Evolutionary conservation across 345 rosid genomes (phyloP).

Genomic region (Acer negundo): DNA sequence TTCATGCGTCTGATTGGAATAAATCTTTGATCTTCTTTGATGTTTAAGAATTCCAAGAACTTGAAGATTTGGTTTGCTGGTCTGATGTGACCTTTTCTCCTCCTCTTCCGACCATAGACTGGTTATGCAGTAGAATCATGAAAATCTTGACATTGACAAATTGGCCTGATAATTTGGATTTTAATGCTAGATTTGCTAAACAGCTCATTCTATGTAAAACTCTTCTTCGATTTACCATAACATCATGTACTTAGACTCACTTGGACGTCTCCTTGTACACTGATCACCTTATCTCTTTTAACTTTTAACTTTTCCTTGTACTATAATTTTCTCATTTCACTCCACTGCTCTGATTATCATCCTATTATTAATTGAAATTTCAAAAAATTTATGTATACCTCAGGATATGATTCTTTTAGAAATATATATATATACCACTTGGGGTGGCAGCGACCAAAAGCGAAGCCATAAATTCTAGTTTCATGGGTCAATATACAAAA

Average conservation of each 20-base stretch:
- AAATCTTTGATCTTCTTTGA: not conserved
- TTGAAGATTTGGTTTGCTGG: conserved; percentile 45
- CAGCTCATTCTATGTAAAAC: conserved; percentile 31
- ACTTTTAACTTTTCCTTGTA: conserved; percentile 6
- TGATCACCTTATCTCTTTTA: not conserved
- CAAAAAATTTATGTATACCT: not conserved
- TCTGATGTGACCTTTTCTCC: conserved; percentile 34
- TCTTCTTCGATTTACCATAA: conserved; percentile 8
- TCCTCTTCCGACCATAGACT: conserved; percentile 22
- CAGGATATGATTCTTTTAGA: too few species aligned
- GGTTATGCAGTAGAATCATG: conserved; percentile 13
- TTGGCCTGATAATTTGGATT: conserved; percentile 22
- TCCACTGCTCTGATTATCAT: not conserved
- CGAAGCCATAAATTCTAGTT: too few species aligned
- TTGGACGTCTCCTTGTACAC: not conserved
- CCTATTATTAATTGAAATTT: not conserved
- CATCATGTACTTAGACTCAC: conserved; percentile 3
- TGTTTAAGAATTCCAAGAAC: conserved; percentile 24
- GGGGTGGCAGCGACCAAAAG: too few species aligned
- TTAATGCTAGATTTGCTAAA: conserved; percentile 23
- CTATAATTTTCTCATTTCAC: not conserved
- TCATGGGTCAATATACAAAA: too few species aligned
- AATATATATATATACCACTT: too few species aligned
- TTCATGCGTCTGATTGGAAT: conserved; percentile 6
- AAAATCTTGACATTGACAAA: conserved; percentile 36